A percentile compares a stretch with the other conserved stretches of the same genome.
These are phyloP conservation scores for Coprinellus micaceus DNA, from an alignment of 768 basidiomycete species.

Conservation along the genomic window DNA sequence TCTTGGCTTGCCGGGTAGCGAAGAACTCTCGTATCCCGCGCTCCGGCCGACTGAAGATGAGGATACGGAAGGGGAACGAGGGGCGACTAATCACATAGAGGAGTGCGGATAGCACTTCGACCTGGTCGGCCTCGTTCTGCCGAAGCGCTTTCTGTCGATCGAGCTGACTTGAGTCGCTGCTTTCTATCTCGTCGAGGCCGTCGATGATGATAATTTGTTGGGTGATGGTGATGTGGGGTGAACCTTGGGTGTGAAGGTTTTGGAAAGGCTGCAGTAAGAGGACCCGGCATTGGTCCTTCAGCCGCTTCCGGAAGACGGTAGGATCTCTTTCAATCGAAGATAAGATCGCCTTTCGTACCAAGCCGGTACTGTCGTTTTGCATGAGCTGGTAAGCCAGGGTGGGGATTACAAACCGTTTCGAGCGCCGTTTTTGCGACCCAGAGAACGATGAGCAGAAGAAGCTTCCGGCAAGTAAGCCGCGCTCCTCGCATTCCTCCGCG, in stretches of 20 bases:
- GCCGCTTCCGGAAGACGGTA: background rate
- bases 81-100: background rate
- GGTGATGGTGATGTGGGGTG: too few species aligned
- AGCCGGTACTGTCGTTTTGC: background rate
- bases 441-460: conserved; percentile 10
- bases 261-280: background rate
- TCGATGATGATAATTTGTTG: background rate
- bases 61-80: background rate
- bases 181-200: background rate
- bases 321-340: background rate
- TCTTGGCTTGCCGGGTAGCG: background rate
- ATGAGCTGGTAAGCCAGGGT: background rate
- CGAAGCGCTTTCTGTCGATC: background rate
- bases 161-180: background rate
- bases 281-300: background rate
- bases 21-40: background rate
- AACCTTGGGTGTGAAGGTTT: background rate
- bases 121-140: background rate
- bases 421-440: background rate
- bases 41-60: conserved; percentile 9
- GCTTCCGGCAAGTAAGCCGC: conserved; percentile 2
- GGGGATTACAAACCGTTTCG: background rate
- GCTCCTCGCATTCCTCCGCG: conserved; percentile 2
- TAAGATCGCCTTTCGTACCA: background rate
- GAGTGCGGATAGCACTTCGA: conserved; percentile 2